Conservation (phyloP, 495 filamentous ascomycete species). For the Lepraria neglecta region DNA sequence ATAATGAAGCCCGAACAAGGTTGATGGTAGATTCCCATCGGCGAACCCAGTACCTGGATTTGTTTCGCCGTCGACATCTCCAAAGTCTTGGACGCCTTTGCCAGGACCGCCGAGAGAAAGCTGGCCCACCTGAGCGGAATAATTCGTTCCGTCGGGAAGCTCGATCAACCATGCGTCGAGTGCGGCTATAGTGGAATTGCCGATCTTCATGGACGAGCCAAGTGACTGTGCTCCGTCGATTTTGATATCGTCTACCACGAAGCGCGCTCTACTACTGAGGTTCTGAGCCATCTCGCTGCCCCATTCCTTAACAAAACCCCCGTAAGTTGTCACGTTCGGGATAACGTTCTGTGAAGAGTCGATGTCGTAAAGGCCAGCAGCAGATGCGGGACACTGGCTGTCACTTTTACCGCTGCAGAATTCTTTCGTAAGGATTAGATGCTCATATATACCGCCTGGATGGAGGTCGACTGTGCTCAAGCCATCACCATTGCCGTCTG, state of each 20-base stretch:
- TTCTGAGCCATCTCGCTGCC: not conserved
- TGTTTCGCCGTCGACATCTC: conserved; percentile 1
- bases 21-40: conserved; percentile 36
- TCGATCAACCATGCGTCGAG: conserved; percentile 6
- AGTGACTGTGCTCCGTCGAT: conserved; percentile 6
- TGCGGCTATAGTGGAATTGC: conserved; percentile 9
- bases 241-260: conserved; percentile 11
- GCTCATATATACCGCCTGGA: conserved; percentile 15
- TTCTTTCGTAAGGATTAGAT: not conserved
- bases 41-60: conserved; percentile 6
- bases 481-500: not conserved
- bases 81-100: not conserved
- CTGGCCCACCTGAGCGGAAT: conserved; percentile 13
- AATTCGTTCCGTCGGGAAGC: conserved; percentile 15
- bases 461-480: conserved; percentile 13
- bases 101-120: conserved; percentile 19
- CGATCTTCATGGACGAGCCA: not conserved
- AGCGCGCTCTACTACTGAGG: not conserved
- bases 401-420: conserved; percentile 6
- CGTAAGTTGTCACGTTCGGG: conserved; percentile 1
- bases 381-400: conserved; percentile 1
- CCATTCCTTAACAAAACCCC: conserved; percentile 9
- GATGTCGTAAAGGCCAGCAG: conserved; percentile 15
- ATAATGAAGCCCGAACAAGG: conserved; percentile 50
- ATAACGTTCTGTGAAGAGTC: not conserved